Base-by-base conservation (phyloP, 306 rosid genomes). In the Lathyrus sativus region DNA sequence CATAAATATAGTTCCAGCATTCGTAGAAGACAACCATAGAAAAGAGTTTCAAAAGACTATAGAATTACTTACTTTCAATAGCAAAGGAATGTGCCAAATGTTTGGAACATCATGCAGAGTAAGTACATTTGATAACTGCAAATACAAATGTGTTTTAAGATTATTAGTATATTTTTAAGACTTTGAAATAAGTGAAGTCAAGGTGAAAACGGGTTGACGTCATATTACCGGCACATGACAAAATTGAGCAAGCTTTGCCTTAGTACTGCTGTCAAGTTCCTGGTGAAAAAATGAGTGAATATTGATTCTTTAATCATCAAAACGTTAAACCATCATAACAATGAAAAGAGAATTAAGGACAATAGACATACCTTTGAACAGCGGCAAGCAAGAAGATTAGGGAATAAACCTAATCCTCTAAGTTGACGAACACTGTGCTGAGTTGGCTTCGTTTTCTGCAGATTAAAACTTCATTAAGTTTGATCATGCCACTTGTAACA, bases 21-120 rank as follows among this genome's bases (percentile, higher is more conserved):
- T 54, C 45, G 13, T 41, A 43, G 29, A 75, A 72, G 51, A 77
- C 33, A 37, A 24, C 26, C 72, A 62, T 9, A 22, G 6, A 43
- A 50, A 49, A 15, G 1, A 65, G 58, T 5, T 61, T 65, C 31
- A 44, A 29, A 50, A 22, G 4, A 74, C 48, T 8, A 26, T 2
- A 64, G 37, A 62, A 74, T 51, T 41, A 77, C 92, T 76, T 78
- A 95, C 99, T 81, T 78, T 85, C 81, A 95, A 69, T 39, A 95
- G 92, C 78, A 95, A 56, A 68, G 99, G 99, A 78, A 95, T 78
- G 74, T 87, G 96, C 99, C 99, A 95, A 51, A 95, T 95, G 78
- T 95, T 95, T 69, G 97, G 89, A 75, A 95, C 99, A 50, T 95
- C 99, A 68, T 88, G 89, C 35, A 95, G 95, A 64, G 95, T 87